Conservation (phyloP, 1,284 basidiomycete species). For the Prillingera fragicola region DNA sequence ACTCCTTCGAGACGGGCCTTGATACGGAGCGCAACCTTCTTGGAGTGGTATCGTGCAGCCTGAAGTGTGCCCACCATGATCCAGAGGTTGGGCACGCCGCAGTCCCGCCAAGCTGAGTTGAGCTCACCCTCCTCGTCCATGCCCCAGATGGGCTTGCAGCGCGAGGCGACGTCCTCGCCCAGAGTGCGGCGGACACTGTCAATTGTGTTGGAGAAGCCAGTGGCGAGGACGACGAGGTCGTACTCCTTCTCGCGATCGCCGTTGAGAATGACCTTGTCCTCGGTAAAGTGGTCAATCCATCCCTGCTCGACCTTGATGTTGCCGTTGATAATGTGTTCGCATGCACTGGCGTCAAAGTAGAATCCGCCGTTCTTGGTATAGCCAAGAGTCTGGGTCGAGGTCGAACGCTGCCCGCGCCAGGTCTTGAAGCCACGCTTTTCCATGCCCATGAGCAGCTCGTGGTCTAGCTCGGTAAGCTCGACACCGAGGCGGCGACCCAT, state of each 20-base stretch:
- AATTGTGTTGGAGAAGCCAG: slow-evolving; percentile 51
- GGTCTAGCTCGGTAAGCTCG: slow-evolving; percentile 24
- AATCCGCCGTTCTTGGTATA: slow-evolving; percentile 31
- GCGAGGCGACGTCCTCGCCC: slow-evolving; percentile 53
- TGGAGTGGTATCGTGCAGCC: slow-evolving; percentile 26
- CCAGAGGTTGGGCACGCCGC: slow-evolving; percentile 55
- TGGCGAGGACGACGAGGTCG: slow-evolving; percentile 64
- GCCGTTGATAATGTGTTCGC: slow-evolving; percentile 34
- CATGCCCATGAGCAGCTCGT: slow-evolving; percentile 53
- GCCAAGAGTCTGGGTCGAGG: slow-evolving; percentile 22
- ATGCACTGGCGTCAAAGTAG: slow-evolving; percentile 40
- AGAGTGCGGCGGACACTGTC: slow-evolving; percentile 45
- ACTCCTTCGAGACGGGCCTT: slow-evolving; percentile 29
- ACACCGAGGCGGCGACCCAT: slow-evolving; percentile 20
- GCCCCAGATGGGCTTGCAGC: slow-evolving; percentile 55
- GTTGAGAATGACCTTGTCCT: slow-evolving; percentile 23
- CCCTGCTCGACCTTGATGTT: slow-evolving; percentile 36
- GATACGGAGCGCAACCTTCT: slow-evolving; percentile 24
- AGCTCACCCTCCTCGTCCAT: slow-evolving; percentile 58
- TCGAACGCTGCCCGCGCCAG: slow-evolving; percentile 26
- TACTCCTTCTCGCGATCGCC: slow-evolving; percentile 52
- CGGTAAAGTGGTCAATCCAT: slow-evolving; percentile 23
- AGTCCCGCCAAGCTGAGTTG: slow-evolving; percentile 52
- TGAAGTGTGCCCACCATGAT: slow-evolving; percentile 54
- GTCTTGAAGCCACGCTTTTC: slow-evolving; percentile 53